Percentiles rank a stretch among this genome's conserved stretches.
Conservation (phyloP, 495 filamentous ascomycete species). For the Terfezia claveryi region DNA sequence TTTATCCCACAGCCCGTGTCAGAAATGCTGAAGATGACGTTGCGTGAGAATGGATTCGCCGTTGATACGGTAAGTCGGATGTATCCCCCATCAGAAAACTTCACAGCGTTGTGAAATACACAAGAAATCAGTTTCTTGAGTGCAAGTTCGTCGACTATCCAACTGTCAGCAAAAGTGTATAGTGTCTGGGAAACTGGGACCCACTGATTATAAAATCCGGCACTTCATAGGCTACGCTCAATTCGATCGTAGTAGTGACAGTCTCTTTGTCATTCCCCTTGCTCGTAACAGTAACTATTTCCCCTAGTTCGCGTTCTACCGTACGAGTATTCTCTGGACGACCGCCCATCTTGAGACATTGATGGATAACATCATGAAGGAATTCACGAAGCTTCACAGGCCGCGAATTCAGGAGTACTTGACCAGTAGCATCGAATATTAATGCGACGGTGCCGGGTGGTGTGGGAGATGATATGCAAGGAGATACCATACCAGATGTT, state of each 20-base stretch:
- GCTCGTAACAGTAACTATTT: conserved; percentile 42
- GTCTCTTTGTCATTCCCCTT: conserved; percentile 35
- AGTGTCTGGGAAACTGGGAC: conserved; percentile 5
- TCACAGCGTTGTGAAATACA: conserved; percentile 56
- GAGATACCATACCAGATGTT: not conserved
- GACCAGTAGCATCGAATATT: conserved; percentile 14
- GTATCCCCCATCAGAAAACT: conserved; percentile 52
- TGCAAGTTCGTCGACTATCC: conserved; percentile 41
- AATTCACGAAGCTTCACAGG: conserved; percentile 43
- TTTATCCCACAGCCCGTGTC: conserved; percentile 61
- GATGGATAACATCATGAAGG: conserved; percentile 43
- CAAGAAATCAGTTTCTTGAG: conserved; percentile 54
- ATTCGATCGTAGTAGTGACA: conserved; percentile 39
- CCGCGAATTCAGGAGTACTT: conserved; percentile 22
- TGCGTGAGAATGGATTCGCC: conserved; percentile 26
- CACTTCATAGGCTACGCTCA: conserved; percentile 41
- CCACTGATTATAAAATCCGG: conserved; percentile 41
- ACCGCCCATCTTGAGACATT: conserved; percentile 47
- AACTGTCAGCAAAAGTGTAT: not conserved
- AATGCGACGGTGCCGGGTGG: conserved; percentile 1
- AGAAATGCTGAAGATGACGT: conserved; percentile 37
- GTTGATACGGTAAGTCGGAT: conserved; percentile 34
- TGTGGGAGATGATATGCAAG: not conserved
- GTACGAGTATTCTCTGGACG: conserved; percentile 47
- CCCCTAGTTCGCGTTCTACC: conserved; percentile 37